Evolutionary conservation across 1,284 basidiomycete species (phyloP), one percentile per base, ranked within the genome.

Genomic region (Sporisorium graminicola): DNA sequence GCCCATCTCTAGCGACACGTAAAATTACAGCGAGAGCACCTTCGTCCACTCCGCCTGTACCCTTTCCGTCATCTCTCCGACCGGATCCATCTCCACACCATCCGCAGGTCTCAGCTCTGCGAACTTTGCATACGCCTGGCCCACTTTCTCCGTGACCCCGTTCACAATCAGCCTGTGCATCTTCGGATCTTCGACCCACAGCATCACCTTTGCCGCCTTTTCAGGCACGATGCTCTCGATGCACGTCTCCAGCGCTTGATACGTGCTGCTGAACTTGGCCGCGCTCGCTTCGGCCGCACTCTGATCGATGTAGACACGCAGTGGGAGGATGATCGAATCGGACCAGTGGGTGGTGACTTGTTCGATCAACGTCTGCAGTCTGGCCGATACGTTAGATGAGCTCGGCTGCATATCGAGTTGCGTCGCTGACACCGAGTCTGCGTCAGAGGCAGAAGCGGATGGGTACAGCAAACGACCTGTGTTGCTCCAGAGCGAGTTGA

Each of bases 401-500:
- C 51, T 58, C n/a, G 60, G 42, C 18, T 72, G 33, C 74, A 76
- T 72, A 24, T 59, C 56, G 27, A 64, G 40, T 33, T 58, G 58
- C 5, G 26, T 37, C 2, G 35, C 13, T 33, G 58, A 20, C 9
- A 44, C 37, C 1, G 46, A 33, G 3, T 64, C 47, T 16, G 50
- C 27, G 27, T 18, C 37, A 13, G 58, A 33, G 20, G 53, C 12
- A 12, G 31, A 33, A 7, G 63, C 24, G 22, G 74, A 60, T 1
- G 76, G 72, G 24, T 68, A 71, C 46, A 78, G 57, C 13, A 78
- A 20, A 3, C 72, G 42, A 7, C 72, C 73, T 1, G 76, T 78
- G 43, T 63, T 71, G 35, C 64, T 65, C 76, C 76, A 78, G 26
- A 78, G 56, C 55, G 72, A 71, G 27, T 78, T 78, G 64, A 78